Conservation (phyloP, 805 yeast genomes). For the Komagataella populi region DNA sequence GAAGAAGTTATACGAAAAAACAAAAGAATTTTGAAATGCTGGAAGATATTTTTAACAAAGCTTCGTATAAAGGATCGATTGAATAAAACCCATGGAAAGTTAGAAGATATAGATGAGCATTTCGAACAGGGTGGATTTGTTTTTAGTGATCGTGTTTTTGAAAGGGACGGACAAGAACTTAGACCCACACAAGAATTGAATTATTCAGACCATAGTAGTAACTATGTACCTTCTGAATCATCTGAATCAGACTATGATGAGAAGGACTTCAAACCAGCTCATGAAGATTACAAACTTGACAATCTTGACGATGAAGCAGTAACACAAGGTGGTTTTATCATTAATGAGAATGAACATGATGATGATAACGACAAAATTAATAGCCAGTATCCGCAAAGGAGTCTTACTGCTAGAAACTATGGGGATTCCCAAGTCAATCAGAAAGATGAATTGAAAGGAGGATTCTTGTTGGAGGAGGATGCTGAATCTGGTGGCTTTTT, state of each 20-base stretch:
- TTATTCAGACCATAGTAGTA: not conserved
- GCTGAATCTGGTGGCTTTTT: constrained; percentile 5
- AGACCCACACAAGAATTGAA: constrained; percentile 3
- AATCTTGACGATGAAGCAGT: not conserved
- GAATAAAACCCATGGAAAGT: constrained; percentile 32
- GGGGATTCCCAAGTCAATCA: constrained; percentile 2
- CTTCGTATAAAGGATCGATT: constrained; percentile 33
- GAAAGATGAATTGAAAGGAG: constrained; percentile 1
- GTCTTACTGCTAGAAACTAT: not conserved
- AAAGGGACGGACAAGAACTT: not conserved
- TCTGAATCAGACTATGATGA: not conserved
- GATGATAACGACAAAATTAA: not conserved
- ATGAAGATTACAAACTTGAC: not conserved
- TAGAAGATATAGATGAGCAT: constrained; percentile 10
- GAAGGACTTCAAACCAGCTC: not conserved
- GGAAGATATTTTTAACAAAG: constrained; percentile 40
- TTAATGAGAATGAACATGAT: constrained; percentile 1
- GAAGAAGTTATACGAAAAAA: constrained; percentile 29
- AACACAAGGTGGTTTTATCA: not conserved
- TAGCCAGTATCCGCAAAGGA: not conserved
- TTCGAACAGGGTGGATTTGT: constrained; percentile 5
- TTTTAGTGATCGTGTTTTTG: not conserved
- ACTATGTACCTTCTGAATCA: not conserved
- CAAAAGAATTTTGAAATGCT: constrained; percentile 31
- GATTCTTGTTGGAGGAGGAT: constrained; percentile 3